Conservation (phyloP, 2,329 filamentous ascomycete species). For the Fusarium staphyleae region DNA sequence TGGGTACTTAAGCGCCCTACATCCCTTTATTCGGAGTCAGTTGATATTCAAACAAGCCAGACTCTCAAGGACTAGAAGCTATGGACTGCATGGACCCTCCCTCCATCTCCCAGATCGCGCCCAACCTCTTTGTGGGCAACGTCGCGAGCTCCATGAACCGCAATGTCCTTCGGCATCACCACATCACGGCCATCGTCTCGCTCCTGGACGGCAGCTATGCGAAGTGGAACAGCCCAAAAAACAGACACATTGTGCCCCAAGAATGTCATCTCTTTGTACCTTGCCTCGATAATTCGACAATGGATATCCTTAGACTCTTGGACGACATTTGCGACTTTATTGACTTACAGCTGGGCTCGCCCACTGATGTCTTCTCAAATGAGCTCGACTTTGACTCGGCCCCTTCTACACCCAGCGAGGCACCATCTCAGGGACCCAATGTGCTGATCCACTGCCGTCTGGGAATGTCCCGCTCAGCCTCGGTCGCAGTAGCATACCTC, state of each 20-base stretch:
- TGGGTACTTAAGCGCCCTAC: not conserved
- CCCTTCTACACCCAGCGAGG: conserved; percentile 12
- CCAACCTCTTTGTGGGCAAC: conserved; percentile 38
- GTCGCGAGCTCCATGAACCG: conserved; percentile 34
- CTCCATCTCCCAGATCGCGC: conserved; percentile 33
- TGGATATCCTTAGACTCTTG: conserved; percentile 36
- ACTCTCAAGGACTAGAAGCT: not conserved
- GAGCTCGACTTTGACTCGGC: conserved; percentile 7
- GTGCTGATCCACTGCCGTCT: conserved; percentile 47
- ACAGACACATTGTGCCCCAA: conserved; percentile 33
- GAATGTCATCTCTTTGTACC: conserved; percentile 36
- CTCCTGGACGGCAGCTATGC: conserved; percentile 28
- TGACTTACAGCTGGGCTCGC: conserved; percentile 25
- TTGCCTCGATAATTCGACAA: conserved; percentile 36
- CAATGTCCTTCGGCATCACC: conserved; percentile 30
- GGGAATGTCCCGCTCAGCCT: conserved; percentile 45
- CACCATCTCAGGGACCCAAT: conserved; percentile 9
- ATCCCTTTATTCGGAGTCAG: not conserved
- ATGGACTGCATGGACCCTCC: conserved; percentile 30
- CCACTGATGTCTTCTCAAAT: not conserved
- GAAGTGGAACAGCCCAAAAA: conserved; percentile 30
- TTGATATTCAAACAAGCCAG: not conserved
- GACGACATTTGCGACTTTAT: conserved; percentile 40
- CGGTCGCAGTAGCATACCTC: conserved; percentile 44
- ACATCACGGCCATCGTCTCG: conserved; percentile 39